A percentile compares a stretch with the other conserved stretches of the same genome.
Evolutionary conservation across 495 filamentous ascomycete species (phyloP).

Genomic region (Extremus antarcticus): DNA sequence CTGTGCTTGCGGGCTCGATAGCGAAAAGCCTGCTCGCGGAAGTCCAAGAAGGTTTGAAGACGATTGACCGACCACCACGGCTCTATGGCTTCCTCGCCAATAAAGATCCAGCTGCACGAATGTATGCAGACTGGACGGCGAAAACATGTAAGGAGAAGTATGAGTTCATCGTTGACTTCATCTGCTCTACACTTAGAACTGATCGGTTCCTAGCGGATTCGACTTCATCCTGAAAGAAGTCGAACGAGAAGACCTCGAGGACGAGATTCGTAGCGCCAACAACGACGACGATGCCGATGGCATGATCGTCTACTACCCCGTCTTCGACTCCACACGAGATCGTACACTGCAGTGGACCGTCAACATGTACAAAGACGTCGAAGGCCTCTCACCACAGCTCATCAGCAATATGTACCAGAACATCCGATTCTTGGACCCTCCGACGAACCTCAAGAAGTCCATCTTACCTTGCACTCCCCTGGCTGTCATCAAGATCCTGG

Average conservation of each 20-base stretch:
- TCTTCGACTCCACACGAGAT: constrained; percentile 81
- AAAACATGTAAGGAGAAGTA: constrained; percentile 93
- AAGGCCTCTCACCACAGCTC: constrained; percentile 85
- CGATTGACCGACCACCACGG: constrained; percentile 57
- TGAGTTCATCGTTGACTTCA: constrained; percentile 29
- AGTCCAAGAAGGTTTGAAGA: constrained; percentile 58
- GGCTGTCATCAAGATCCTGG: constrained; percentile 90
- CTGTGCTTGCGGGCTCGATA: constrained; percentile 73
- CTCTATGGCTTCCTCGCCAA: constrained; percentile 89
- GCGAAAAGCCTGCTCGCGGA: constrained; percentile 70
- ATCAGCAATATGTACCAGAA: constrained; percentile 99
- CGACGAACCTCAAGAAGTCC: constrained; percentile 66
- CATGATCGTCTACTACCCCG: constrained; percentile 97
- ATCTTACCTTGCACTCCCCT: constrained; percentile 92
- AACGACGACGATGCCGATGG: constrained; percentile 66
- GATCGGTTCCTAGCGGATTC: constrained; percentile 57
- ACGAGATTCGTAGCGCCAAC: constrained; percentile 74
- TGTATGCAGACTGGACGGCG: constrained; percentile 95
- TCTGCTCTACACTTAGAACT: background rate
- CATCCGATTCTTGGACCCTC: constrained; percentile 75
- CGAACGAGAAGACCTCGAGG: constrained; percentile 77
- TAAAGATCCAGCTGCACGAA: constrained; percentile 73
- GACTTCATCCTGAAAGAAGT: constrained; percentile 72
- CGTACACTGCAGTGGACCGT: constrained; percentile 94
- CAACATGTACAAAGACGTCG: constrained; percentile 80